Conservation (phyloP, 495 filamentous ascomycete genomes). For the Bathelium albidoporum region DNA sequence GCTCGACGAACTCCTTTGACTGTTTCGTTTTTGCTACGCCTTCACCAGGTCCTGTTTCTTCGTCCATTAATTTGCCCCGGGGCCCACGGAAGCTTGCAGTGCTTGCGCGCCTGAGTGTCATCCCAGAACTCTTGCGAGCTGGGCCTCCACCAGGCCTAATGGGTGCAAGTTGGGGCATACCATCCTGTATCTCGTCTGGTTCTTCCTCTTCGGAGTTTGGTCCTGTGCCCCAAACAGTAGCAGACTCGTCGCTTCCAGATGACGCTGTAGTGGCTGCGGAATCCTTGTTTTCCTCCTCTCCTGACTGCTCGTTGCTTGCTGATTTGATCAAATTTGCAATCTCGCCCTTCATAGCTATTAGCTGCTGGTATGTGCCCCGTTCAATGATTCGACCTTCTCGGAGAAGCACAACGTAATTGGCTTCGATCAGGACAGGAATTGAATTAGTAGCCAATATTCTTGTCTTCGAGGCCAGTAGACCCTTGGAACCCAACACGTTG, state of each 20-base stretch:
- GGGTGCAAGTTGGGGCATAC: conserved; percentile 56
- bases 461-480: conserved; percentile 76
- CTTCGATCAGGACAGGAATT: conserved; percentile 80
- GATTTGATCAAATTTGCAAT: conserved; percentile 79
- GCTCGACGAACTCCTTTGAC: conserved; percentile 74
- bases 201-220: conserved; percentile 44
- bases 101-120: conserved; percentile 78
- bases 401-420: conserved; percentile 74
- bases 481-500: conserved; percentile 76
- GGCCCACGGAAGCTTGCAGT: conserved; percentile 82
- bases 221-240: conserved; percentile 42
- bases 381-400: conserved; percentile 77
- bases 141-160: conserved; percentile 46
- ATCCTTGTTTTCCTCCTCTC: conserved; percentile 38
- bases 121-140: conserved; percentile 51
- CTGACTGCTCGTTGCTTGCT: conserved; percentile 55
- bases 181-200: conserved; percentile 59
- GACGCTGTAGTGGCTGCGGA: conserved; percentile 34
- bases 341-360: conserved; percentile 87
- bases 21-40: conserved; percentile 68
- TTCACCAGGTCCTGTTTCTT: conserved; percentile 41
- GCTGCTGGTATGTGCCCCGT: conserved; percentile 76
- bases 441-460: conserved; percentile 93
- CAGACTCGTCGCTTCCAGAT: conserved; percentile 40
- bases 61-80: conserved; percentile 69